phyloP scores from a whole-genome alignment of 148 eudicot species.

The Chenopodium formosanum region DNA sequence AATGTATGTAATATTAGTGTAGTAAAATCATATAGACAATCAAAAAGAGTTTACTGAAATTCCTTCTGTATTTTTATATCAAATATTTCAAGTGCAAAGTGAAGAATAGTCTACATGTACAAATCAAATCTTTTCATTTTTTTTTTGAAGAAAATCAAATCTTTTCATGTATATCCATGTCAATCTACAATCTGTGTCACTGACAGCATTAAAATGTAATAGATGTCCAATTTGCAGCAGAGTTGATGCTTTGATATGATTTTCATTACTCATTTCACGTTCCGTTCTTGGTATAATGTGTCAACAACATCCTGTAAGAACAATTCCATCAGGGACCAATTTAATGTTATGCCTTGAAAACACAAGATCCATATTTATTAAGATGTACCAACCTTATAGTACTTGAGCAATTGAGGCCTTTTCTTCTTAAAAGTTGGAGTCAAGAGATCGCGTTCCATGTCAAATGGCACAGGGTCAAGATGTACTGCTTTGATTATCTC shows the following conservation, averaged over 20 bases:
- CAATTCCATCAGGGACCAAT: slow-evolving; percentile 5
- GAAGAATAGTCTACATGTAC: slow-evolving; percentile 1
- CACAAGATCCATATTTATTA: neutral
- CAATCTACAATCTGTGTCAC: neutral
- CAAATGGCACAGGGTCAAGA: slow-evolving; percentile 81
- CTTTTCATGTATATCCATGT: neutral
- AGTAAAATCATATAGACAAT: too few species aligned
- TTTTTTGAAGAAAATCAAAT: neutral
- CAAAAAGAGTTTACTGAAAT: too few species aligned
- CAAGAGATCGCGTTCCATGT: slow-evolving; percentile 84
- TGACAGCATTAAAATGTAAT: neutral
- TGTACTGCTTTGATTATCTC: slow-evolving; percentile 69
- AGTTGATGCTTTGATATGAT: slow-evolving; percentile 5
- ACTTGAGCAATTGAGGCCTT: slow-evolving; percentile 81
- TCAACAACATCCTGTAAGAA: slow-evolving; percentile 47
- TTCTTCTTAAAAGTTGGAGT: slow-evolving; percentile 92
- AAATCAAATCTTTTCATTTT: neutral
- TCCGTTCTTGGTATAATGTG: slow-evolving; percentile 42
- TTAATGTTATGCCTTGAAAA: neutral
- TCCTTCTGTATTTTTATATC: neutral
- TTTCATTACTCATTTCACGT: slow-evolving; percentile 17
- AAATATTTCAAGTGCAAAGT: slow-evolving; percentile 1
- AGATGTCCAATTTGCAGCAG: neutral
- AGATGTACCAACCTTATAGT: slow-evolving; percentile 62
- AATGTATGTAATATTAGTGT: too few species aligned